Evolutionary conservation across 2,329 filamentous ascomycete species (phyloP), one percentile per base, ranked within the genome.

Genomic region (Cadophora sp.): DNA sequence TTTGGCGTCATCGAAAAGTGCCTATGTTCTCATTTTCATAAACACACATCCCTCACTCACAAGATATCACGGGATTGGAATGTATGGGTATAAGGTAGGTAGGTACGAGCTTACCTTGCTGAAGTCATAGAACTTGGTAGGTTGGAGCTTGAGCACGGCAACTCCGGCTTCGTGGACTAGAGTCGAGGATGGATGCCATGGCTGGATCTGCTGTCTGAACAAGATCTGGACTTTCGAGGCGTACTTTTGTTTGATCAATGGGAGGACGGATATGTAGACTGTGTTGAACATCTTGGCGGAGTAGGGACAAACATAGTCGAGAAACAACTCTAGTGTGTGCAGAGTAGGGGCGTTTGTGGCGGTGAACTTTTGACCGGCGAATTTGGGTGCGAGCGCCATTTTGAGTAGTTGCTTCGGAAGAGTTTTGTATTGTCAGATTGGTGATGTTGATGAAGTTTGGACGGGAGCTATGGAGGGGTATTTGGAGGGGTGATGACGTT

Each of bases 281-380:
- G 91, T 95, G 70, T 89, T 87, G 86, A 96, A 97, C 69, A 75
- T 72, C 75, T 91, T 91, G 67, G 85, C 86, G 43, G 84, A 88
- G 82, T 87, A 91, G 48, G 93, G 94, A 79, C 94, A 97, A 76
- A 93, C 91, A 82, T 97, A 97, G 83, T 97, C 94, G 73, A 97
- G 89, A 80, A 92, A 90, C 61, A 90, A 70, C 77, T 90, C 88
- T 59, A 90, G 78, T 0, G 87, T 89, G 81, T 90, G 87, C 18
- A 83, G 78, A 6, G 84, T 80, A 47, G 81, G 79, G 8, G 81
- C 76, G 18, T 81, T 76, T 18, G 76, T 73, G 13, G 79, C 68
- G 2, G 79, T 67, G 36, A 93, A 84, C 78, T 87, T 90, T 75
- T 92, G 90, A 70, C 87, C 91, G 18, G 89, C 89, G 81, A 92